Conservation (phyloP, 352 stramenopile genomes). For the Phytopythium aichiense region DNA sequence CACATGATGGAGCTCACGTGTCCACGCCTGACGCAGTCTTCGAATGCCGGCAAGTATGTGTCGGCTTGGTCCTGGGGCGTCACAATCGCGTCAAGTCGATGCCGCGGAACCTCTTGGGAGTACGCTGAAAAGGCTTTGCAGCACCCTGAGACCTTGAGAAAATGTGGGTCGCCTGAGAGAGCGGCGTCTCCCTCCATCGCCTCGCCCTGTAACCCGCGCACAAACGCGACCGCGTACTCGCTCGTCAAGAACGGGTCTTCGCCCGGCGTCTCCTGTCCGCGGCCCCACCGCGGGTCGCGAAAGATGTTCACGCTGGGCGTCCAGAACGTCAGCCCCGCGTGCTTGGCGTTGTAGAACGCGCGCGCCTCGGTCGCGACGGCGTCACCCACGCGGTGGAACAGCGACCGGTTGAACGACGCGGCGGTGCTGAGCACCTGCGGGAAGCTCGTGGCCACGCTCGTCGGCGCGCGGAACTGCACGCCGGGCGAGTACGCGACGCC, state of each 20-base stretch:
- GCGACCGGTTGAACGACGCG: slow-evolving; percentile 82
- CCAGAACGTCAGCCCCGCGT: slow-evolving; percentile 88
- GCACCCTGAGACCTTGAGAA: slow-evolving; percentile 78
- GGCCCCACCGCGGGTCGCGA: slow-evolving; percentile 89
- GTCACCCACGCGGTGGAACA: slow-evolving; percentile 74
- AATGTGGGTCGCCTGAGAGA: slow-evolving; percentile 12
- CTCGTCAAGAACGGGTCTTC: slow-evolving; percentile 89
- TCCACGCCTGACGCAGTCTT: slow-evolving; percentile 75
- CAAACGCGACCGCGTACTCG: slow-evolving; percentile 83
- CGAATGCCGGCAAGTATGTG: slow-evolving; percentile 88
- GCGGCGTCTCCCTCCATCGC: slow-evolving; percentile 16
- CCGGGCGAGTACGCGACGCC: slow-evolving; percentile 71
- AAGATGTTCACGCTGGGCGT: slow-evolving; percentile 94
- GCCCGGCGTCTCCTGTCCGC: slow-evolving; percentile 86
- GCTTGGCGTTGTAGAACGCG: slow-evolving; percentile 75
- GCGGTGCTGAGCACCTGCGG: slow-evolving; percentile 78
- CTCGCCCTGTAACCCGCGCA: slow-evolving; percentile 81
- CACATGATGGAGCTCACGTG: slow-evolving; percentile 90
- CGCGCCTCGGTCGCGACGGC: slow-evolving; percentile 81
- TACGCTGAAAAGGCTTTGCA: slow-evolving; percentile 94
- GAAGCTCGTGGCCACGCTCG: slow-evolving; percentile 85
- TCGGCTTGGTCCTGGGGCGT: slow-evolving; percentile 84
- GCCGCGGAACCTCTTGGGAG: slow-evolving; percentile 70
- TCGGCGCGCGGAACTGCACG: slow-evolving; percentile 48
- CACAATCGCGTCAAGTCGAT: slow-evolving; percentile 88